Evolutionary conservation across 148 eudicot species (phyloP).

Genomic region (Gaultheria prostrata): DNA sequence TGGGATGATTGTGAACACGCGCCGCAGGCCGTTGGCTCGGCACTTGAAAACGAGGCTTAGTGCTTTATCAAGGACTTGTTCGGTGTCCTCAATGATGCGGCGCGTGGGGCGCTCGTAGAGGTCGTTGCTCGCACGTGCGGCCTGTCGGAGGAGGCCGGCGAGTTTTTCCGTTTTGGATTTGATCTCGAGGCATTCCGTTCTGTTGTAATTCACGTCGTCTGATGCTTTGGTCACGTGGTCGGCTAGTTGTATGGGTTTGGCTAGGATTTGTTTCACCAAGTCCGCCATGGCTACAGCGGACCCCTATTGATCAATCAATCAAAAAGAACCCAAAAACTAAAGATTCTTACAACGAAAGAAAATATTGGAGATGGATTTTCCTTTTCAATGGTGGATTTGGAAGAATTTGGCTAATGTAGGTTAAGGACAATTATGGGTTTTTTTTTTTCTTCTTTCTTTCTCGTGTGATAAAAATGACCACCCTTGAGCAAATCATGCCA

Average conservation of each 20-base stretch:
- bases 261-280: conserved; percentile 25
- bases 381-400: neutral
- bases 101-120: conserved; percentile 81
- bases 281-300: conserved; percentile 30
- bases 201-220: conserved; percentile 42
- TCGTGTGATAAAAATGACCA: neutral
- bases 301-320: neutral
- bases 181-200: conserved; percentile 58
- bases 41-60: conserved; percentile 55
- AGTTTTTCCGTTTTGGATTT: conserved; percentile 56
- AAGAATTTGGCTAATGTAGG: neutral
- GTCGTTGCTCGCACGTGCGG: conserved; percentile 65
- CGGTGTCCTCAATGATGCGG: conserved; percentile 73
- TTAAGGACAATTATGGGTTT: neutral
- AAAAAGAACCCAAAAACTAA: neutral
- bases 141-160: conserved; percentile 63
- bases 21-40: conserved; percentile 44
- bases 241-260: conserved; percentile 23
- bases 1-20: conserved; percentile 74
- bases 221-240: conserved; percentile 17
- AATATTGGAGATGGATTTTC: neutral
- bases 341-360: neutral
- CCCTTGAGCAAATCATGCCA: neutral
- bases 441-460: neutral
- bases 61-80: conserved; percentile 64